Evolutionary conservation across 768 basidiomycete species (phyloP).

Genomic region (Leccinum truebloodii): DNA sequence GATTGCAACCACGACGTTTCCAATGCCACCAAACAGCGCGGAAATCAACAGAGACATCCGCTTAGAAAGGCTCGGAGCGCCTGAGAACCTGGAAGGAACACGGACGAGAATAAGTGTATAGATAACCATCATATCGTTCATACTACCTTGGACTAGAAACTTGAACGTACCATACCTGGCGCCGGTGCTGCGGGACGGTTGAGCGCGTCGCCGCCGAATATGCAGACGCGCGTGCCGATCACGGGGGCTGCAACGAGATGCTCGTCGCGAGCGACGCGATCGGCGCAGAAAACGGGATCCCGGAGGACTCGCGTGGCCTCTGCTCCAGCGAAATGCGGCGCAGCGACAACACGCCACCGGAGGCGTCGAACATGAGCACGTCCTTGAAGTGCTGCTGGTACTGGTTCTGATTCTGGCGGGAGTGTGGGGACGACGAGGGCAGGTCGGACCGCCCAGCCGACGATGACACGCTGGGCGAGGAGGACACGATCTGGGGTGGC

Average conservation of each 20-base stretch:
- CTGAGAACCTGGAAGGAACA: too few relatives aligned
- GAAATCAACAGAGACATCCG: too few relatives aligned
- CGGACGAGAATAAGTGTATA: too few relatives aligned
- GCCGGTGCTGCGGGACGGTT: constrained; percentile 44
- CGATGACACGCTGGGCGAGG: constrained; percentile 24
- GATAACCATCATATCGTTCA: too few relatives aligned
- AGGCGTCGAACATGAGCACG: constrained; percentile 65
- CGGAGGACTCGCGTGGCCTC: constrained; percentile 21
- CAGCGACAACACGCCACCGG: constrained; percentile 54
- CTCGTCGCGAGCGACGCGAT: constrained; percentile 48
- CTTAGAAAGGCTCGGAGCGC: too few relatives aligned
- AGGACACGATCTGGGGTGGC: constrained; percentile 24
- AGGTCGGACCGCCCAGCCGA: constrained; percentile 32
- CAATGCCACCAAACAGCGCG: too few relatives aligned
- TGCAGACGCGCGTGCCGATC: constrained; percentile 14
- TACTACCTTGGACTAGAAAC: too few relatives aligned
- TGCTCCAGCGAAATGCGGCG: constrained; percentile 52
- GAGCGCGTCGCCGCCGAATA: constrained; percentile 28
- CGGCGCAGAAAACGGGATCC: constrained; percentile 27
- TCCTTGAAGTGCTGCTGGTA: constrained; percentile 59
- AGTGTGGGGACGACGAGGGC: constrained; percentile 25
- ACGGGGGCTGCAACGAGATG: constrained; percentile 32
- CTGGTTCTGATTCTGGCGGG: constrained; percentile 37
- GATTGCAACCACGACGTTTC: too few relatives aligned
- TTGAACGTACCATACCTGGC: constrained; percentile 37